Conservation (phyloP, 228 moss, liverwort and hornwort genomes). For the Sphagnum fallax region DNA sequence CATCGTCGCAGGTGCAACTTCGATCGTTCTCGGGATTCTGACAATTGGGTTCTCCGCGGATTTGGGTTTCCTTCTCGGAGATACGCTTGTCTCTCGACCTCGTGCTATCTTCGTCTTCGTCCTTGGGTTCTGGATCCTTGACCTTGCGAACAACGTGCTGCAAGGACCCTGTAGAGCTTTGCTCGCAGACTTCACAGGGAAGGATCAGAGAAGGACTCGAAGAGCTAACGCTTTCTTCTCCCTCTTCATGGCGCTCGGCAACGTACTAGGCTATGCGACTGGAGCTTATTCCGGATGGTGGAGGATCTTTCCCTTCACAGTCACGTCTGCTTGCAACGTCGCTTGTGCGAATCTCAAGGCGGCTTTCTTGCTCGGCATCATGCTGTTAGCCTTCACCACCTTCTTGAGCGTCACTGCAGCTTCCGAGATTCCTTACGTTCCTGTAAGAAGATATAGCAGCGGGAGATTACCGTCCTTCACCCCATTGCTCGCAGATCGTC, state of each 20-base stretch:
- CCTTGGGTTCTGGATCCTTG: conserved; percentile 77
- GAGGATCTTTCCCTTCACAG: conserved; percentile 40
- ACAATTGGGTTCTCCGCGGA: conserved; percentile 67
- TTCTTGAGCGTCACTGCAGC: conserved; percentile 62
- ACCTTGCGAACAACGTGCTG: conserved; percentile 81
- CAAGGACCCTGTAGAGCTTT: conserved; percentile 83
- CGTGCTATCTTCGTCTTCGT: conserved; percentile 66
- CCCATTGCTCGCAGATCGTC: conserved; percentile 27
- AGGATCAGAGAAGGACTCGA: conserved; percentile 39
- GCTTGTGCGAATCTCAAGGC: conserved; percentile 84
- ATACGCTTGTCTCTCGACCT: conserved; percentile 20
- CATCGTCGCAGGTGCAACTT: conserved; percentile 45
- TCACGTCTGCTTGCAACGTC: conserved; percentile 42
- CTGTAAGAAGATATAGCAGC: conserved; percentile 13
- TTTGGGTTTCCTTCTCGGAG: conserved; percentile 55
- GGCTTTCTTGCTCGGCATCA: conserved; percentile 69
- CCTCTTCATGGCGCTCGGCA: conserved; percentile 78
- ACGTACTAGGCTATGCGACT: conserved; percentile 76
- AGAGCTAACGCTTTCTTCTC: conserved; percentile 70
- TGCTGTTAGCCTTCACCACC: conserved; percentile 51
- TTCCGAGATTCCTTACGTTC: conserved; percentile 57
- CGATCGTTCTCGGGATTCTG: conserved; percentile 48
- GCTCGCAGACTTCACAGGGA: conserved; percentile 78
- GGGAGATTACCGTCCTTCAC: conserved; percentile 16
- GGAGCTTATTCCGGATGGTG: conserved; percentile 79